Evolutionary conservation across 345 rosid species (phyloP).

Genomic region (Draba incana): DNA sequence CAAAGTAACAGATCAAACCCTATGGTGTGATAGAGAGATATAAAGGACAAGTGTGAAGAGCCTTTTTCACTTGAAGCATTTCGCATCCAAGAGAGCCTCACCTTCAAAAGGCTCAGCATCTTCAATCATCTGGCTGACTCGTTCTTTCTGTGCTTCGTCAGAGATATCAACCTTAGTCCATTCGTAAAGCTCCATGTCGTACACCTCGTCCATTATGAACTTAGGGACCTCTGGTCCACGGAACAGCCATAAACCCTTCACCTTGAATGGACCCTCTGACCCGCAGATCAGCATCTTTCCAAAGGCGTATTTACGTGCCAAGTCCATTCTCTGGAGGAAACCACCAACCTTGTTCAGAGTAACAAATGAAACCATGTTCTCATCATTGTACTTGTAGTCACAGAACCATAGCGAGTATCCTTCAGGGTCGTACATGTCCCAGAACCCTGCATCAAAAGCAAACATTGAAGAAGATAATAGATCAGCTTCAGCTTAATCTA

Average conservation of each 20-base stretch:
- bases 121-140: conserved; percentile 88
- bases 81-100: conserved; percentile 87
- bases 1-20: conserved; percentile 19
- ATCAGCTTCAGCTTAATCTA: not conserved
- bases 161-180: conserved; percentile 81
- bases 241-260: conserved; percentile 92
- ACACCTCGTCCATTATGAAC: conserved; percentile 74
- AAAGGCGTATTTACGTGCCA: conserved; percentile 91
- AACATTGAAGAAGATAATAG: not conserved
- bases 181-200: conserved; percentile 90
- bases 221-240: conserved; percentile 81
- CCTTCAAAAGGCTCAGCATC: conserved; percentile 88
- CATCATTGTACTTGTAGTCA: conserved; percentile 93
- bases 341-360: conserved; percentile 96
- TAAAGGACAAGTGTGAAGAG: not conserved
- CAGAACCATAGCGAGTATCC: conserved; percentile 98
- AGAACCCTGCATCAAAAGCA: conserved; percentile 63
- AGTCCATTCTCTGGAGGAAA: conserved; percentile 93
- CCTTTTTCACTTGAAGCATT: conserved; percentile 76
- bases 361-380: conserved; percentile 87
- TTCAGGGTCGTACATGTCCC: conserved; percentile 98
- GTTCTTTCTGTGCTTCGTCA: conserved; percentile 83
- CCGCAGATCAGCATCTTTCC: conserved; percentile 91
- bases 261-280: conserved; percentile 69
- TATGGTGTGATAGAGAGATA: conserved; percentile 20